Percentiles rank a stretch among this genome's conserved stretches.
phyloP scores from a whole-genome alignment of 768 basidiomycete genomes.

The Xerocomus spinulosus region DNA sequence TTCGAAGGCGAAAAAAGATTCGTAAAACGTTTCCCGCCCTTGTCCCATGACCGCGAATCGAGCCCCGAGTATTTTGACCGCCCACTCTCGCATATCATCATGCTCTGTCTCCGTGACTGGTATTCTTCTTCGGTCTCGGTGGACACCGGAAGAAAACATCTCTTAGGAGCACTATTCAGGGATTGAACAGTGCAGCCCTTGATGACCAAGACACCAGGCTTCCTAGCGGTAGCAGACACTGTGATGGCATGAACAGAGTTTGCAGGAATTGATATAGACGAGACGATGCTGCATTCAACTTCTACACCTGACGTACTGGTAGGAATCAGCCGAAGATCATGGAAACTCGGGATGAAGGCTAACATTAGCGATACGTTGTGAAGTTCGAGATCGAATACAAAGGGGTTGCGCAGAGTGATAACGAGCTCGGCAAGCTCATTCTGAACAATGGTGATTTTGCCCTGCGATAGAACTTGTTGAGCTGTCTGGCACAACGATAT shows the following conservation, averaged over 20 bases:
- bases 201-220: conserved; percentile 63
- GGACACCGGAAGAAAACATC: conserved; percentile 71
- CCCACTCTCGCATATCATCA: conserved; percentile 59
- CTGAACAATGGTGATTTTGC: conserved; percentile 66
- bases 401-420: conserved; percentile 86
- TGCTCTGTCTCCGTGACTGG: conserved; percentile 51
- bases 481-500: background rate
- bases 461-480: conserved; percentile 31
- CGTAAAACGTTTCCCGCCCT: conserved; percentile 39
- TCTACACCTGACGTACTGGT: conserved; percentile 75
- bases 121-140: conserved; percentile 68
- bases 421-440: conserved; percentile 80
- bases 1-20: conserved; percentile 23
- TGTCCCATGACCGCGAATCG: conserved; percentile 62
- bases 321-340: conserved; percentile 5
- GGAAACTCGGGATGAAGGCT: conserved; percentile 3
- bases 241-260: conserved; percentile 69
- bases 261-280: conserved; percentile 63
- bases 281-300: conserved; percentile 62
- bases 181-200: conserved; percentile 79
- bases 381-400: conserved; percentile 86
- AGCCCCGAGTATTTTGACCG: conserved; percentile 74
- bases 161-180: conserved; percentile 62
- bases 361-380: conserved; percentile 80
- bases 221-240: conserved; percentile 60